These are phyloP conservation scores for Aspergillus uvarum DNA, from an alignment of 2,329 filamentous ascomycete genomes.

Conservation along the genomic window DNA sequence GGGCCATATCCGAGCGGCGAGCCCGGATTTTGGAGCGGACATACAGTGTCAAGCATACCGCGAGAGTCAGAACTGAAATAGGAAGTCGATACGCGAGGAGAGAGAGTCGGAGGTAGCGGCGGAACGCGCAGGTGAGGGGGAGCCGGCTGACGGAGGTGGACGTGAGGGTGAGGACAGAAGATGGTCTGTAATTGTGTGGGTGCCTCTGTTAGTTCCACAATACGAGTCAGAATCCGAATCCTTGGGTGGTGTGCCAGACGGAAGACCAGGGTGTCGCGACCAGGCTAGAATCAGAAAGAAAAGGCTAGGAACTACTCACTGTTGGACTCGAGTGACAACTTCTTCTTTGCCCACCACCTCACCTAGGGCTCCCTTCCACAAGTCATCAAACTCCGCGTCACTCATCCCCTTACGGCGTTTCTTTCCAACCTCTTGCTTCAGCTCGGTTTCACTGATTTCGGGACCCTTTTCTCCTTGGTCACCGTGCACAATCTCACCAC, in stretches of 20 bases:
- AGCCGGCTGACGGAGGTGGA: slow-evolving; percentile 89
- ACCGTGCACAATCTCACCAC: slow-evolving; percentile 69
- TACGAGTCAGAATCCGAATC: slow-evolving; percentile 52
- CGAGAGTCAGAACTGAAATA: slow-evolving; percentile 47
- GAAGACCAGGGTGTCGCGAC: slow-evolving; percentile 15
- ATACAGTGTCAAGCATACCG: slow-evolving; percentile 59
- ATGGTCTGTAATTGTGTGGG: slow-evolving; percentile 70
- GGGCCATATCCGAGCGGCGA: slow-evolving; percentile 64
- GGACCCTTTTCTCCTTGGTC: slow-evolving; percentile 61
- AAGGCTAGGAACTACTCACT: slow-evolving; percentile 51
- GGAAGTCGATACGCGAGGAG: slow-evolving; percentile 52
- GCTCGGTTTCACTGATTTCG: slow-evolving; percentile 66
- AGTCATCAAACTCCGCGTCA: slow-evolving; percentile 85
- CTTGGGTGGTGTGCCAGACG: slow-evolving; percentile 15
- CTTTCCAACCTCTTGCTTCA: slow-evolving; percentile 73
- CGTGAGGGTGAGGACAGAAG: slow-evolving; percentile 66
- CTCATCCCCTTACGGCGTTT: slow-evolving; percentile 81
- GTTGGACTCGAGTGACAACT: slow-evolving; percentile 55
- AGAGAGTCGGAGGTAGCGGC: slow-evolving; percentile 49
- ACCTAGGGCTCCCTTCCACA: slow-evolving; percentile 57
- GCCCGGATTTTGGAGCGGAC: slow-evolving; percentile 62
- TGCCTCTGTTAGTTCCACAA: slow-evolving; percentile 77
- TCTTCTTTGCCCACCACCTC: slow-evolving; percentile 59
- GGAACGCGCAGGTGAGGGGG: slow-evolving; percentile 65
- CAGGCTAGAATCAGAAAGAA: slow-evolving; percentile 20